A percentile compares a stretch with the other conserved stretches of the same genome.
These are phyloP conservation scores for Marasmius sp. DNA, from an alignment of 1,284 basidiomycete genomes.

Conservation along the genomic window DNA sequence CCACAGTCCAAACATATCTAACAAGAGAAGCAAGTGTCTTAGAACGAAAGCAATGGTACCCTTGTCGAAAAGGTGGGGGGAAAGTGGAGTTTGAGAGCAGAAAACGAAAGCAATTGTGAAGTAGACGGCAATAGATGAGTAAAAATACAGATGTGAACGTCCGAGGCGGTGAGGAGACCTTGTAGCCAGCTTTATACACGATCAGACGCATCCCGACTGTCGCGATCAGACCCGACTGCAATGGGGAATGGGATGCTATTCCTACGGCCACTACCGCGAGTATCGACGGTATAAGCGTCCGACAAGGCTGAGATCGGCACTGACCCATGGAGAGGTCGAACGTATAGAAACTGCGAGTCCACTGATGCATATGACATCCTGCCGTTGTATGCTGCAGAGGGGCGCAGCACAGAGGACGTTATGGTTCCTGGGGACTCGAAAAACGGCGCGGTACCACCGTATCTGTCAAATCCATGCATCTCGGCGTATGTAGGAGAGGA, in stretches of 20 bases:
- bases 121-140: background rate
- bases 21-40: too few relatives aligned
- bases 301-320: background rate
- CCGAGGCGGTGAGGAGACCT: background rate
- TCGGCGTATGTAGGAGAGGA: background rate
- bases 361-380: background rate
- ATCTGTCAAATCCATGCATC: conserved; percentile 1
- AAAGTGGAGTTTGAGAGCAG: background rate
- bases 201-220: background rate
- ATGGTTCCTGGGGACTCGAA: conserved; percentile 8
- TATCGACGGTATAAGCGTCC: background rate
- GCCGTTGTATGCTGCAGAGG: conserved; percentile 1
- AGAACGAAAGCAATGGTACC: too few relatives aligned
- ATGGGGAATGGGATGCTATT: background rate
- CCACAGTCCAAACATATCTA: too few relatives aligned
- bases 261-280: background rate
- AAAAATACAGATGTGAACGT: background rate
- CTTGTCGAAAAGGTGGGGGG: too few relatives aligned
- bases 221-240: background rate
- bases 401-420: conserved; percentile 3
- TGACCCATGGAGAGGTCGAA: background rate
- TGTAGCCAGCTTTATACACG: too few relatives aligned
- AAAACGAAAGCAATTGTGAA: too few relatives aligned
- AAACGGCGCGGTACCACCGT: background rate
- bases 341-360: background rate